Evolutionary conservation across 2,329 filamentous ascomycete species (phyloP), one percentile per base, ranked within the genome.

Genomic region (Triangularia setosa): DNA sequence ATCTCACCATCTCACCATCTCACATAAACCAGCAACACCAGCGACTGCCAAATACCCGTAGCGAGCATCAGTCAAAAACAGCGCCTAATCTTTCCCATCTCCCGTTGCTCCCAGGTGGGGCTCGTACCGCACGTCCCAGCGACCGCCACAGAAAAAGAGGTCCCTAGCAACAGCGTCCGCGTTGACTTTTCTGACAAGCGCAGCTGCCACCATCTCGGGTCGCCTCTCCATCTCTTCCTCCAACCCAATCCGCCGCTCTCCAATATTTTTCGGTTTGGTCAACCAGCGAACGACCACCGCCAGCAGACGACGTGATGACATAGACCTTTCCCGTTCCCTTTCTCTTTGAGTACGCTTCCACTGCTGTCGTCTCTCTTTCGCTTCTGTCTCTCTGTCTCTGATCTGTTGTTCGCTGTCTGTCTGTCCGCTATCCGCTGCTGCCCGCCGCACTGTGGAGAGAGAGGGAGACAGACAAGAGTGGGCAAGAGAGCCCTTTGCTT

Each of bases 131-230:
- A 33, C 30, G 5, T 33, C 11, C 30, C 30, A n/a, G 16, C 14
- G 44, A 52, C 60, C 52, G 63, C 61, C 61, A 69, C 69, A 70
- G 65, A 70, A 70, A 68, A 68, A 44, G 65, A 65, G 40, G 64
- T 65, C 56, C 62, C 66, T 63, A 18, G 62, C 61, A 68, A 61
- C 68, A 63, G 63, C 35, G 60, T 48, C 48, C 27, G 58, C 53
- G 23, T 52, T 48, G 40, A 48, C 40, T 62, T 57, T 66, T 66
- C 64, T 64, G 58, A 60, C 65, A 64, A 60, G 57, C 48, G 60
- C 61, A 60, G 40, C 63, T 64, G 61, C 63, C 60, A 61, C 62
- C 69, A 65, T 66, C 62, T 61, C 65, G 61, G 66, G 62, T 67
- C 52, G 58, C 63, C 64, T 24, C 52, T 64, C 62, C 68, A 64